Base-by-base conservation (phyloP, 345 rosid genomes). In the Gossypioides kirkii region DNA sequence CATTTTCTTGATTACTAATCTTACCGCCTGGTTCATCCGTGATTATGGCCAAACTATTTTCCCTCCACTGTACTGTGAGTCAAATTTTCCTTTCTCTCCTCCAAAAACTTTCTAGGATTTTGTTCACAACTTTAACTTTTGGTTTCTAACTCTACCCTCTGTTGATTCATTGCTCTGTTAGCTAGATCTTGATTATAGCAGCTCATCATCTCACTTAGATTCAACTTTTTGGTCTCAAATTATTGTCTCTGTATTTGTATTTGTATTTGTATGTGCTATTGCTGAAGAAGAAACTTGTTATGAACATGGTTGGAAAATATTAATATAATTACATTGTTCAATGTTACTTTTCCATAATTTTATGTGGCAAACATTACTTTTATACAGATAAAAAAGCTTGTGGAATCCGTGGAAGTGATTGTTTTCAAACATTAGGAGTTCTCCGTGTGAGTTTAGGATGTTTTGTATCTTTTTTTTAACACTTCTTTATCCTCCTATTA, bases 371-470 rank as follows among this genome's bases (percentile, higher is more conserved):
- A n/a, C 20, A n/a, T 52, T n/a, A n/a, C n/a, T 52, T 52, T 12
- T 74, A 46, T 78, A 78, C 90, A 94, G 98, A 85, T 80, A 41
- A 84, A 3, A 86, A 82, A 80, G 82, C 94, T 46, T 91, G 98
- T 42, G 94, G 96, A 76, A 69, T 53, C 61, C 80, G 63, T 12
- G 96, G 96, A 77, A 61, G 68, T 68, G 81, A 86, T 38, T 94
- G 93, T 79, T 85, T 86, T 22, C 86, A 78, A 38, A 87, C 90
- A 0, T 54, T 85, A 62, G 98, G 98, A 20, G 97, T 94, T 74
- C 98, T 90, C 47, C 93, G 96, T 1, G 91, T 91, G 82, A 94
- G 97, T 72, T 81, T 91, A 20, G 97, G 98, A 82, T 90, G 96
- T 80, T 94, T 91, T 71, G 97, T 94, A 91, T 94, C 97, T 63